Evolutionary conservation across 345 rosid genomes (phyloP).

Genomic region (Turnera subulata): DNA sequence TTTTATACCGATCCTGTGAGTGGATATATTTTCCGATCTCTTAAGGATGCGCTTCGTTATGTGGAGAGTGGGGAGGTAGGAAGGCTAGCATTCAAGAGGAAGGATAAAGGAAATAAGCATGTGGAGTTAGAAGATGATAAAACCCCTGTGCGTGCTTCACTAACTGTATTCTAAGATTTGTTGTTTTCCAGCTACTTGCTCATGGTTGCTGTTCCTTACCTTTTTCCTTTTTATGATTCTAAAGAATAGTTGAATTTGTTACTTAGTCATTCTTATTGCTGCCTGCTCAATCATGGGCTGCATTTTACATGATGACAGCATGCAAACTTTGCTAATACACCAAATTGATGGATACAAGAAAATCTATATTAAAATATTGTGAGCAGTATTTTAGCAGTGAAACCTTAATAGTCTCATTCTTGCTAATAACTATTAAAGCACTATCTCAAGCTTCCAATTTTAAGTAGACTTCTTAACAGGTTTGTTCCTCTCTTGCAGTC

Average conservation of each 20-base stretch:
- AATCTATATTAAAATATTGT: background rate
- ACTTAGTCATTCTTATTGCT: background rate
- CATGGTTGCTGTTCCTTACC: background rate
- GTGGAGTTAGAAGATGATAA: slow-evolving; percentile 45
- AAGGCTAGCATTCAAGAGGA: slow-evolving; percentile 51
- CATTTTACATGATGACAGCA: too few relatives aligned
- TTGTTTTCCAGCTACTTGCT: background rate
- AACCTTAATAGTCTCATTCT: background rate
- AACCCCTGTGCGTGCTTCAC: slow-evolving; percentile 37
- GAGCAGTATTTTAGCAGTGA: background rate
- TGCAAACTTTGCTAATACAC: too few relatives aligned
- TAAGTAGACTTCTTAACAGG: slow-evolving; percentile 1
- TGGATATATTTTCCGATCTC: slow-evolving; percentile 75
- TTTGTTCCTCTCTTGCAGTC: slow-evolving; percentile 23
- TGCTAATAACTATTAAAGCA: too few relatives aligned
- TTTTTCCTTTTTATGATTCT: background rate
- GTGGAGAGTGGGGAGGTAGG: slow-evolving; percentile 64
- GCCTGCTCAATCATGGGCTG: too few relatives aligned
- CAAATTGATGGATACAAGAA: too few relatives aligned
- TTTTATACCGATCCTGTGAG: slow-evolving; percentile 73
- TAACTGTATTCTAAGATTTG: background rate
- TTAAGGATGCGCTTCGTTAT: slow-evolving; percentile 74
- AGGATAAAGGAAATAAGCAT: slow-evolving; percentile 31
- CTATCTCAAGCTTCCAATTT: too few relatives aligned
- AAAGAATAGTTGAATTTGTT: background rate